Percentiles rank a stretch among this genome's conserved stretches.
Evolutionary conservation across 1,284 basidiomycete species (phyloP).

Genomic region (Moesziomyces sp.): DNA sequence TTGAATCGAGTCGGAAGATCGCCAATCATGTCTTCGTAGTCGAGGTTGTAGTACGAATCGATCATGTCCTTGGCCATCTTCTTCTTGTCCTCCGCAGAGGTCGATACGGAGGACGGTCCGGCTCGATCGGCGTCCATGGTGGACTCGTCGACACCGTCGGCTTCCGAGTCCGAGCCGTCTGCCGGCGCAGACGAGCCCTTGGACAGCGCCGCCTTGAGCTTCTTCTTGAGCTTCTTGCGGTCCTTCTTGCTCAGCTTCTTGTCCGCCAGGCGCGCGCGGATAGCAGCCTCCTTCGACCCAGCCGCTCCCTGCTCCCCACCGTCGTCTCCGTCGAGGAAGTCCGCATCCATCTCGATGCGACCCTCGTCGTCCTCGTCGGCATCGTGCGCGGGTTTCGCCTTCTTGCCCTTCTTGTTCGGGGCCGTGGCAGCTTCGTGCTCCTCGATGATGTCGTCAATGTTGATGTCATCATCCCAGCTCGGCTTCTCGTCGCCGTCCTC

Average conservation of each 20-base stretch:
- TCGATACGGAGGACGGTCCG: background rate
- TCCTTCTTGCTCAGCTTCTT: conserved; percentile 80
- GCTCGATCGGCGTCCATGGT: conserved; percentile 45
- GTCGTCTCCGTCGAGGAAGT: conserved; percentile 69
- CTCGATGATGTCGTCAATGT: conserved; percentile 77
- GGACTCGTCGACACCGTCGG: conserved; percentile 62
- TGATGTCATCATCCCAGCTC: conserved; percentile 86
- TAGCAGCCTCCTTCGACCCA: conserved; percentile 32
- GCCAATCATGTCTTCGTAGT: conserved; percentile 95
- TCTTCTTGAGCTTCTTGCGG: conserved; percentile 74
- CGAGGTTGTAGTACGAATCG: conserved; percentile 87
- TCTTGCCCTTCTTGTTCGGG: conserved; percentile 72
- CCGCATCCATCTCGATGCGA: conserved; percentile 79
- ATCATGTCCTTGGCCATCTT: conserved; percentile 81
- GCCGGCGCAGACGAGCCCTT: conserved; percentile 39
- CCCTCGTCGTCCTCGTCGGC: conserved; percentile 69
- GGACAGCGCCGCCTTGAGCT: conserved; percentile 64
- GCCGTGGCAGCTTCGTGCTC: conserved; percentile 68
- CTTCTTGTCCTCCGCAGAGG: conserved; percentile 52
- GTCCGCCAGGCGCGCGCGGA: conserved; percentile 49
- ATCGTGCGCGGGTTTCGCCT: conserved; percentile 66
- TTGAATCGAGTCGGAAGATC: conserved; percentile 93
- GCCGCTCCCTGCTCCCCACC: conserved; percentile 20
- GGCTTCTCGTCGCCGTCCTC: conserved; percentile 74
- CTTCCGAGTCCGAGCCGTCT: conserved; percentile 21